Percentiles rank a stretch among this genome's conserved stretches.
Conservation (phyloP, 2,329 filamentous ascomycete genomes). For the Mariannaea elegans region DNA sequence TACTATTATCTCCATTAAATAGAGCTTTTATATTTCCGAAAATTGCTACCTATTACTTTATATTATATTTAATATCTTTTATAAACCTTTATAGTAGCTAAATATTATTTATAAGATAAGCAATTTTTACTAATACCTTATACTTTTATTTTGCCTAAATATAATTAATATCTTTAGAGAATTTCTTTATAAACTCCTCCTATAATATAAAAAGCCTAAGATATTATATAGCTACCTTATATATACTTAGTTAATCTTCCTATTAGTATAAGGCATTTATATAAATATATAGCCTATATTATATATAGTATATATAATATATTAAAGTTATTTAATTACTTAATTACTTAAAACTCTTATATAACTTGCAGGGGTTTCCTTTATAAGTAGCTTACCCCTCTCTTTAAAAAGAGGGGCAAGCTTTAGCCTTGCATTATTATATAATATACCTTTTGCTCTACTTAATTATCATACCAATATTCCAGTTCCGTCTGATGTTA, state of each 20-base stretch:
- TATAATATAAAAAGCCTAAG: background rate
- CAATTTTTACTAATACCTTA: background rate
- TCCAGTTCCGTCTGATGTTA: no score
- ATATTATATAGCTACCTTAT: conserved; percentile 2
- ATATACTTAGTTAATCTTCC: background rate
- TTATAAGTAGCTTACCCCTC: no score
- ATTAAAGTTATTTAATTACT: background rate
- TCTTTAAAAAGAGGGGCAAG: no score
- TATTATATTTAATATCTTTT: conserved; percentile 1
- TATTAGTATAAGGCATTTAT: conserved; percentile 1
- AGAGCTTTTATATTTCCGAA: background rate
- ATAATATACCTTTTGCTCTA: no score
- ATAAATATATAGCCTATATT: background rate
- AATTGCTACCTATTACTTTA: background rate
- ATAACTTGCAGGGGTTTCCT: no score
- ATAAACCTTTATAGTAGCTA: conserved; percentile 2
- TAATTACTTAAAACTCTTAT: background rate
- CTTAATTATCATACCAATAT: no score
- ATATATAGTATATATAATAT: background rate
- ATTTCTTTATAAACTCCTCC: background rate
- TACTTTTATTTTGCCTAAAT: background rate
- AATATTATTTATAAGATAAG: background rate
- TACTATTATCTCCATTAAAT: background rate
- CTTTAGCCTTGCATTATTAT: no score
- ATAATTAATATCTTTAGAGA: background rate